Base-by-base conservation (phyloP, 2,329 filamentous ascomycete genomes). In the Ambrosiella cleistominuta region DNA sequence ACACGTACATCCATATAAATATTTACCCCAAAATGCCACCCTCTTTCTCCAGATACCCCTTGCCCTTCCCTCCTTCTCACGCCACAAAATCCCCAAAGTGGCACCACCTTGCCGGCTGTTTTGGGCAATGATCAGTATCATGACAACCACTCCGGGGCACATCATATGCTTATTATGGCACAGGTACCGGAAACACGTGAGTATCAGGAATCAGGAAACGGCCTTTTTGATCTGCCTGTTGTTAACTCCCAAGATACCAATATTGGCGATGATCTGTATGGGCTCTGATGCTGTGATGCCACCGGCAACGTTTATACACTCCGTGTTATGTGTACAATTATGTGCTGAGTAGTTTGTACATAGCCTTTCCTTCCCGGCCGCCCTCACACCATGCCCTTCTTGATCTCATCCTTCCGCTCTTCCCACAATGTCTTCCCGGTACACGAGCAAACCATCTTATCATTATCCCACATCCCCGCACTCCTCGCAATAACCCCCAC, bases 351-450 rank as follows among this genome's bases (percentile, higher is more conserved):
- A 27, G 27, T 27, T 27, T 27, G 27, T 27, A 27, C 36, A 17
- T 8, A 47, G 1, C 2, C 12, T n/a, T 11, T 1, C 44, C n/a
- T 11, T 15, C 44, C 19, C n/a, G 44, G 5, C n/a, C 12, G 15
- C 36, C n/a, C 62, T 81, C 70, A 96, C 64, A 93, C 73, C 88
- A 98, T 97, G 2, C 93, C 93, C 72, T 88, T 90, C 63, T 79
- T 77, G 47, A 90, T 82, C 72, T 95, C 88, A 66, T 96, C 90
- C 71, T 84, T 83, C 64, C 93, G 81, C 75, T 98, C 93, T 71
- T 98, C 86, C 93, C 93, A 98, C 9, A 98, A 80, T 59, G 90
- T 97, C 80, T 97, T 97, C 3, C 93, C 93, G 42, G 89, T 95
- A 71, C 93, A 98, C 53, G 89, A 95, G 70, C 93, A 98, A 5